Base-by-base conservation (phyloP, 768 basidiomycete species). In the Asterophora parasitica region DNA sequence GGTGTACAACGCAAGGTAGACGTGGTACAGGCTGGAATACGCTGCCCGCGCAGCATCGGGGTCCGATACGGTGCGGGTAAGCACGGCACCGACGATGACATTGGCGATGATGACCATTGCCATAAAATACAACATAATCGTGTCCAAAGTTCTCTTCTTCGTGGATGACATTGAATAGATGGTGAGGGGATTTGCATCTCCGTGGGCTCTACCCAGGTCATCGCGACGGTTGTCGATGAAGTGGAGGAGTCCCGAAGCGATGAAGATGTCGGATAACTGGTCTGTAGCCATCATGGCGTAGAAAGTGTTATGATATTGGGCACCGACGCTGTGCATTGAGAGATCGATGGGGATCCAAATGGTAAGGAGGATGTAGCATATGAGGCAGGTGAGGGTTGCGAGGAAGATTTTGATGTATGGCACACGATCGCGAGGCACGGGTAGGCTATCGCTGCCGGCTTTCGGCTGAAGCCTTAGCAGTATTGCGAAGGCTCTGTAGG, bases 251-350 rank as follows among this genome's bases (percentile, higher is more conserved):
- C 26, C 46, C 9, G 46, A 38, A 9, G 46, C 46, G 7, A 47
- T 39, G 46, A 47, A 40, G 15, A 47, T 23, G 23, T 47, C 46
- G 16, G 46, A 47, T 12, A 47, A 26, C 46, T 47, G 36, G 46
- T 47, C 46, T 12, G 23, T 13, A 17, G 35, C 46, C 26, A 28
- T 37, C 36, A 47, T 39, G 35, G 17, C 35, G 17, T 38, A 47
- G 26, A 30, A 39, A 17, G 26, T 31, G 46, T 12, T 12, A 7
- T 38, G 27, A 37, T 19, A 11, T 6, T 38, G 27, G 7, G 37
- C 36, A 1, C 27, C 46, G 17, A 31, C 9, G 20, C 37, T 47
- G 37, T 47, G 34, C 17, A 11, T 47, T 7, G 46, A 38, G 12
- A 47, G 12, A 36, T 47, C 46, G 20, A 39, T 12, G 13, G 46